Evolutionary conservation across 371 early-diverging fungal species (phyloP), one percentile per base, ranked within the genome.

Genomic region (Basidiobolus meristosporus): DNA sequence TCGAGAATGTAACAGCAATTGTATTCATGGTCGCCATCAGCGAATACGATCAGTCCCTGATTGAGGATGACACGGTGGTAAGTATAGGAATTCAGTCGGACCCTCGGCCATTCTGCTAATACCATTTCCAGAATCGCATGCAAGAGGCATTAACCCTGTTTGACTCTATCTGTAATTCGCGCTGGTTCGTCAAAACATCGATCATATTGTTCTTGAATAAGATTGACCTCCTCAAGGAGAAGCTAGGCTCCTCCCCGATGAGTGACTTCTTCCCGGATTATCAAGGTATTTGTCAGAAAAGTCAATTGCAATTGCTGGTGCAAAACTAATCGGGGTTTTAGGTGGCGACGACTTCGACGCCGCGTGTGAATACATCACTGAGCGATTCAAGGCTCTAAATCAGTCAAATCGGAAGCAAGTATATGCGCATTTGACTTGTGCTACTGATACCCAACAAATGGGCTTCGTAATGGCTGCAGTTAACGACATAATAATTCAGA

Each of bases 111-210:
- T n/a, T n/a, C n/a, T n/a, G n/a, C n/a, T n/a, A n/a, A 26, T 26
- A 3, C n/a, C 17, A 20, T 1, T 10, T 21, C 12, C 53, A 59
- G 46, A 52, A 59, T 39, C 59, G 83, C 54, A 90, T 92, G 89
- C 82, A 88, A 35, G 96, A 95, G 50, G 88, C 90, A 2, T 58
- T 92, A 42, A 86, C 87, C 51, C 63, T 95, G 26, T 95, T 91
- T 53, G 89, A 90, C 38, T 78, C 79, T 4, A 77, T 83, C 48
- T 77, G 75, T 53, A 83, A 83, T 50, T 65, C 65, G 10, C 51
- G 74, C 41, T 81, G 82, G 81, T 80, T 84, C 50, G 59, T 65
- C 42, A 70, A 73, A 42, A 82, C 82, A 1, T 74, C 75, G 7
- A 77, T 84, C 36, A 81, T 84, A 42, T 62, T 84, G 9, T 84